These are phyloP conservation scores for Spinellus fusiger DNA, from an alignment of 192 early-diverging fungal genomes.

Conservation along the genomic window DNA sequence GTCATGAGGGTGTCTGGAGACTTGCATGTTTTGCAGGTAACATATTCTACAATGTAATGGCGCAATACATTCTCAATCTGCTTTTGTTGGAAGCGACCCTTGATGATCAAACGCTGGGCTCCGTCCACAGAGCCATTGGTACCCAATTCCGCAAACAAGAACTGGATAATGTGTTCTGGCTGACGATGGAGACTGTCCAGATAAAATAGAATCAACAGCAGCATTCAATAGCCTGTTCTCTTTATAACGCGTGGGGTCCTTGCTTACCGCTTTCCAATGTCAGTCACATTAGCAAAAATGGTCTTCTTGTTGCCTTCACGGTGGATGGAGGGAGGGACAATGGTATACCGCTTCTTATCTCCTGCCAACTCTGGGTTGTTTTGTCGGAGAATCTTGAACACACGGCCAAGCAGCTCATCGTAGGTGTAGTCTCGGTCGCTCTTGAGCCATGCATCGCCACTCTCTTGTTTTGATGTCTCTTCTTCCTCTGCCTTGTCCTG, in stretches of 20 bases:
- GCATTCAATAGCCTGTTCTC: background rate
- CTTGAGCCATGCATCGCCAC: conserved; percentile 74
- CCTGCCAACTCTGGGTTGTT: conserved; percentile 92
- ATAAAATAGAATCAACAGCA: too few relatives aligned
- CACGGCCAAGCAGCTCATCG: conserved; percentile 81
- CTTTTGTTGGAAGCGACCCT: conserved; percentile 97
- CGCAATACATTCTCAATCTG: conserved; percentile 98
- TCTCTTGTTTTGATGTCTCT: conserved; percentile 17
- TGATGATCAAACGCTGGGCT: conserved; percentile 86
- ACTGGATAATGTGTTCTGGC: conserved; percentile 96
- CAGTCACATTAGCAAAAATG: conserved; percentile 91
- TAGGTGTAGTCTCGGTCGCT: conserved; percentile 93
- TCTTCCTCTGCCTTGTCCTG: conserved; percentile 53
- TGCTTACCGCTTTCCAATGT: conserved; percentile 78
- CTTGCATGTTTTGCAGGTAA: conserved; percentile 99
- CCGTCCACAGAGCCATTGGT: conserved; percentile 95
- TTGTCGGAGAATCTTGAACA: conserved; percentile 84
- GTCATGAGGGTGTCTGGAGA: conserved; percentile 87
- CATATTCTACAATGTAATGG: conserved; percentile 96
- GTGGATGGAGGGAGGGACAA: conserved; percentile 85
- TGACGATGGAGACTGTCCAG: conserved; percentile 78
- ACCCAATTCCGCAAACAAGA: conserved; percentile 97
- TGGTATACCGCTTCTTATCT: conserved; percentile 91
- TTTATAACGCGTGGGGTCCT: background rate
- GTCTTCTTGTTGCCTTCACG: conserved; percentile 96